A percentile compares a stretch with the other conserved stretches of the same genome.
Evolutionary conservation across 495 filamentous ascomycete genomes (phyloP).

Genomic region (Neurospora sp.): DNA sequence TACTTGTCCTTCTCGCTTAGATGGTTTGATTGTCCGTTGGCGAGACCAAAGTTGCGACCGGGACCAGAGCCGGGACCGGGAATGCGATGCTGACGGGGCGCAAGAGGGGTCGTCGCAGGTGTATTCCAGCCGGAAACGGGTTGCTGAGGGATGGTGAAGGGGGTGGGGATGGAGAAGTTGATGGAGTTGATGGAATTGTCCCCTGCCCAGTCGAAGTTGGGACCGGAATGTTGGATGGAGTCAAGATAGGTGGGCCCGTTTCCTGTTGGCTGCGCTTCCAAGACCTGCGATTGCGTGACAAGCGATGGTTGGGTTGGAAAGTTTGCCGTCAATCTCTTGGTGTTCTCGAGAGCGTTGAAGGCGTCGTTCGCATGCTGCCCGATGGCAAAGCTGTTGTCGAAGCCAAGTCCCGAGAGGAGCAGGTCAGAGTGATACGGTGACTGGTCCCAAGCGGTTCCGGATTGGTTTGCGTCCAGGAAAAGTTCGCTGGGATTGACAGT

Average conservation of each 20-base stretch:
- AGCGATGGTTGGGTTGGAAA: not conserved
- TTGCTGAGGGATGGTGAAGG: not conserved
- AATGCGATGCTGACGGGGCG: not conserved
- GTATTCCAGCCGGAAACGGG: not conserved
- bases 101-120: not conserved
- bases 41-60: not conserved
- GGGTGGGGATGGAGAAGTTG: not conserved
- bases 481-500: slow-evolving; percentile 1
- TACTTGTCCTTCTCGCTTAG: not conserved
- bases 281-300: not conserved
- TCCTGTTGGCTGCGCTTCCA: not conserved
- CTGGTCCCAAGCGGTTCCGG: not conserved
- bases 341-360: not conserved
- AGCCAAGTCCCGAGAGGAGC: not conserved
- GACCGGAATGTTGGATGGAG: not conserved
- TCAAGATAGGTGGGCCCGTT: not conserved
- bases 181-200: not conserved
- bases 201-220: not conserved
- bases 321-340: not conserved
- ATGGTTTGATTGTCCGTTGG: not conserved
- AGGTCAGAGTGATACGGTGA: not conserved
- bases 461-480: not conserved
- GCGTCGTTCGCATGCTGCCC: not conserved
- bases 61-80: not conserved
- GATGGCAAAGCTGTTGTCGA: not conserved